Base-by-base conservation (phyloP, 192 early-diverging fungal genomes). In the Haplosporangium gracile region DNA sequence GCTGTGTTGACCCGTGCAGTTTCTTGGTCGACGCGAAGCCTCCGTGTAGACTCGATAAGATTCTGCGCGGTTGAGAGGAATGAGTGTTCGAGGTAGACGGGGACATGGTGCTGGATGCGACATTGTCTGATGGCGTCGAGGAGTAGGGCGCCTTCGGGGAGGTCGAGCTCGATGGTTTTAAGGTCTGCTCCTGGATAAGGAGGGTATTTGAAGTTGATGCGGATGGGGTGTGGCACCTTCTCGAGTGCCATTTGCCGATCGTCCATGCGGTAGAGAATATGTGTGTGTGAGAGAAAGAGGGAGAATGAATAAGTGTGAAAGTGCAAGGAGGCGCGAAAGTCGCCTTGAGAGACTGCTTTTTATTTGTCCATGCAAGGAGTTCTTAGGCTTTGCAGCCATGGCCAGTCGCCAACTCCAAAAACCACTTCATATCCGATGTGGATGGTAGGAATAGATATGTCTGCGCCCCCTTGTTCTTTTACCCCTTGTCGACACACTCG, bases 71-170 rank as follows among this genome's bases (percentile, higher is more conserved):
- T 88, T 15, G 91, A 90, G 39, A 91, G 77, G 22, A 92, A 74
- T 18, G 90, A 89, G 32, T 82, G 75, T 69, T 89, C 88, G 15
- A 92, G 76, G 71, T 92, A 91, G 65, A 88, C 75, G 32, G 90
- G 90, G 4, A 91, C 79, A 65, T 85, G 72, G 32, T 92, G 77
- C 68, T 88, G 82, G 16, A 85, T 68, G 65, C 91, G 80, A 32
- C 87, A 68, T 53, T 91, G 77, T 16, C 79, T 72, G 29, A 91
- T 82, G 34, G 77, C 78, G 79, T 92, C 91, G 43, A 87, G 79
- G 5, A 92, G 71, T 18, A 90, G 81, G 32, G 91, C 85, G 8
- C 88, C 91, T 16, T 87, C 68, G 39, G 81, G 74, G 36, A 91
- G 75, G 16, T 63, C 38, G 40, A 89, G 68, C 1, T 76, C 68